These are phyloP conservation scores for Erigeron philadelphicus DNA, from an alignment of 140 eudicot species.

Conservation along the genomic window DNA sequence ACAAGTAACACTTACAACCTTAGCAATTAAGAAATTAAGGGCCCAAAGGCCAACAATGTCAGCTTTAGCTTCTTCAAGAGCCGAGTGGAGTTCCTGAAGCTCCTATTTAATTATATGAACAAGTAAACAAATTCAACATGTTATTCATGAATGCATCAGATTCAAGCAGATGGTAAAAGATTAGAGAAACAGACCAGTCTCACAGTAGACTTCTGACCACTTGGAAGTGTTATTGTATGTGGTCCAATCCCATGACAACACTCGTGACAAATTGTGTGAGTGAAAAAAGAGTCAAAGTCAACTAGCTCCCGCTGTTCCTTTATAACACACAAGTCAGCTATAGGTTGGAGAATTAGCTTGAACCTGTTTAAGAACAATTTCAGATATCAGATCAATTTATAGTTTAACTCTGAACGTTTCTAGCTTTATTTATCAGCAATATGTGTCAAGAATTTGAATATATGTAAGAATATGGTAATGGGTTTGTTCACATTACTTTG, in stretches of 20 bases:
- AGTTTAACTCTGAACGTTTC: background rate
- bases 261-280: slow-evolving; percentile 91
- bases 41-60: slow-evolving; percentile 99
- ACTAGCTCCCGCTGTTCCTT: slow-evolving; percentile 69
- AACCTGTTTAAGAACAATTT: slow-evolving; percentile 43
- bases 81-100: slow-evolving; percentile 92
- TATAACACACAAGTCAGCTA: slow-evolving; percentile 65
- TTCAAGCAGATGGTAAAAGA: background rate
- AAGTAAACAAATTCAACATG: background rate
- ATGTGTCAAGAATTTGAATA: background rate
- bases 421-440: background rate
- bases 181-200: slow-evolving; percentile 66
- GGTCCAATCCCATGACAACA: slow-evolving; percentile 99
- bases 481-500: slow-evolving; percentile 50
- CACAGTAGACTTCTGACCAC: slow-evolving; percentile 78
- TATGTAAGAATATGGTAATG: background rate
- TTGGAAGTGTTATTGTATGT: slow-evolving; percentile 77
- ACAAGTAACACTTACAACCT: slow-evolving; percentile 35
- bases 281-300: slow-evolving; percentile 85
- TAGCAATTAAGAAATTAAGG: slow-evolving; percentile 54
- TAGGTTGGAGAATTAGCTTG: slow-evolving; percentile 88
- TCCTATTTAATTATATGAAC: slow-evolving; percentile 48
- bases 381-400: slow-evolving; percentile 2
- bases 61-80: slow-evolving; percentile 98
- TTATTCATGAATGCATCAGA: too few relatives aligned